A percentile compares a stretch with the other conserved stretches of the same genome.
Conservation (phyloP, 2,329 filamentous ascomycete genomes). For the Furcasterigmium furcatum region DNA sequence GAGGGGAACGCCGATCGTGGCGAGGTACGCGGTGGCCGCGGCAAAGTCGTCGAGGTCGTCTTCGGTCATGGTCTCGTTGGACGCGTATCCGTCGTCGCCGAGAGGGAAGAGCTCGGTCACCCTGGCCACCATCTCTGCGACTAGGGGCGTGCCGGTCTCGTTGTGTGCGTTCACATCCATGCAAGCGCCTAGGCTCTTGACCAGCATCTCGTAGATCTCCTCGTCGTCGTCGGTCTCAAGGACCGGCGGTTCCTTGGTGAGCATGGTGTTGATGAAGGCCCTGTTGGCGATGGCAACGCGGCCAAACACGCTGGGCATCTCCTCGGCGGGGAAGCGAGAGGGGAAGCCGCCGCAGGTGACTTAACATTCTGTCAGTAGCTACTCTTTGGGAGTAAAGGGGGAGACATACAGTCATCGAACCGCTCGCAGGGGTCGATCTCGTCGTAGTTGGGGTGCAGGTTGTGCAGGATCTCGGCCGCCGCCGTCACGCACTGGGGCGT, state of each 20-base stretch:
- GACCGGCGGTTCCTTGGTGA: neutral
- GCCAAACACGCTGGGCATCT: neutral
- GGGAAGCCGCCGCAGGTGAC: neutral
- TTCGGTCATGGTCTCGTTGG: neutral
- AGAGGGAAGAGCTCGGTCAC: neutral
- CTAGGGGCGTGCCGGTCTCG: neutral
- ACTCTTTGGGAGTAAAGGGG: neutral
- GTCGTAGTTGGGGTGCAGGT: slow-evolving; percentile 35
- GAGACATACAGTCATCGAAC: slow-evolving; percentile 50
- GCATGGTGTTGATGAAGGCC: neutral
- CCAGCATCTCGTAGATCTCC: neutral
- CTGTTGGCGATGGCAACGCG: neutral
- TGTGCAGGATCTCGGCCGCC: neutral
- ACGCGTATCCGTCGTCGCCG: neutral
- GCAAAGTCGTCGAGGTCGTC: neutral
- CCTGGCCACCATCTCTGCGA: neutral
- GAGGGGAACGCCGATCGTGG: neutral
- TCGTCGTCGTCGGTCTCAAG: neutral
- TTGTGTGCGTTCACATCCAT: neutral
- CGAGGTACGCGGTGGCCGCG: neutral
- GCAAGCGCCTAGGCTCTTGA: neutral
- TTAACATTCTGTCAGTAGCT: neutral
- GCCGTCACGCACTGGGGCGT: slow-evolving; percentile 1
- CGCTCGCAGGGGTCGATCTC: slow-evolving; percentile 65
- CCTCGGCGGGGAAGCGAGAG: neutral